phyloP scores from a whole-genome alignment of 1,139 yeast species.

The Hyphopichia wangnamkhiaoensis region DNA sequence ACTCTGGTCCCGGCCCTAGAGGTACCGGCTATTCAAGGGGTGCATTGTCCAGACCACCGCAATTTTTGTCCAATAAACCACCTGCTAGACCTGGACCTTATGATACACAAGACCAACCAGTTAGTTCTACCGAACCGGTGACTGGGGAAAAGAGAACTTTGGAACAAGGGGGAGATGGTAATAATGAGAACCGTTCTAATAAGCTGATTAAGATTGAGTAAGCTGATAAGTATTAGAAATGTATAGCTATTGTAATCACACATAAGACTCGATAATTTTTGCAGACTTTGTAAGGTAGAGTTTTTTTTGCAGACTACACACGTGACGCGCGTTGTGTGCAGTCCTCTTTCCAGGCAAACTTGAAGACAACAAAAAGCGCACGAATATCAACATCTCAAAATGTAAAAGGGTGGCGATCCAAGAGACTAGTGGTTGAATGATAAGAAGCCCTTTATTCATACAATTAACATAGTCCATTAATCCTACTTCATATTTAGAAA shows the following conservation, averaged over 20 bases:
- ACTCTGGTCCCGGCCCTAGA: conserved; percentile 10
- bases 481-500: too few relatives aligned
- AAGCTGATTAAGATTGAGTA: conserved; percentile 11
- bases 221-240: neutral
- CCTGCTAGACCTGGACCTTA: conserved; percentile 1
- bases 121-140: neutral
- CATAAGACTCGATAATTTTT: too few relatives aligned
- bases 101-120: neutral
- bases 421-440: neutral
- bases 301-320: neutral
- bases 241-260: too few relatives aligned
- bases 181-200: conserved; percentile 1
- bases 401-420: conserved; percentile 2
- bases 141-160: neutral
- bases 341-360: neutral
- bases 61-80: conserved; percentile 33
- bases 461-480: neutral
- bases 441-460: too few relatives aligned
- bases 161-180: neutral
- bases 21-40: conserved; percentile 27
- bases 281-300: too few relatives aligned
- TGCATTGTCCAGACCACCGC: conserved; percentile 32
- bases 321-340: conserved; percentile 1
- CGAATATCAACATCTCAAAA: conserved; percentile 2
- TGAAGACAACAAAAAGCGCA: neutral